phyloP scores from a whole-genome alignment of 257 asterid species.

The Leonotis leonurus region DNA sequence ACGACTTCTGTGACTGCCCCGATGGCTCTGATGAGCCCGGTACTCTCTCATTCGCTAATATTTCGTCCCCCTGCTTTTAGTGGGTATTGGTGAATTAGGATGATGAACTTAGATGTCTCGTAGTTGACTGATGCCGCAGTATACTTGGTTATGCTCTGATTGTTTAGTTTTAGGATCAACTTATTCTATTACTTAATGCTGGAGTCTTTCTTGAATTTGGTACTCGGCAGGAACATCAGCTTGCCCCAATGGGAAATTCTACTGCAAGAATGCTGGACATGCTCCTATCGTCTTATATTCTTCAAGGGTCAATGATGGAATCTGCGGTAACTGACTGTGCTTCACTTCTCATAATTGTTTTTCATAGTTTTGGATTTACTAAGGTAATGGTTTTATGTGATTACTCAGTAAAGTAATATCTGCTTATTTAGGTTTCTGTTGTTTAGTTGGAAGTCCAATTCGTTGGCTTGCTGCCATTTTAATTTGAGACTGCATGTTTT shows the following conservation, averaged over 20 bases:
- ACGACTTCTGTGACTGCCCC: constrained; percentile 89
- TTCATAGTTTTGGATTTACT: too few relatives aligned
- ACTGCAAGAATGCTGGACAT: constrained; percentile 86
- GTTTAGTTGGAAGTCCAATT: neutral
- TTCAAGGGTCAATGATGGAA: constrained; percentile 90
- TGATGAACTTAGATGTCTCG: neutral
- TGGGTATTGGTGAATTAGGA: neutral
- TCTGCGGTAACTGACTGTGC: constrained; percentile 57
- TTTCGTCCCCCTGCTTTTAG: neutral
- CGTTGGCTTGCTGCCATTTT: neutral
- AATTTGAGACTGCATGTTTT: neutral
- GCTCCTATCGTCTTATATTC: constrained; percentile 56
- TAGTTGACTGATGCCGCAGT: neutral
- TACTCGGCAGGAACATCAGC: constrained; percentile 85
- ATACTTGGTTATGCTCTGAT: neutral
- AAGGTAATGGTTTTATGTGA: neutral
- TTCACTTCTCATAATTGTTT: neutral
- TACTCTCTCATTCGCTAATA: constrained; percentile 14
- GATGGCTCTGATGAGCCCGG: constrained; percentile 99
- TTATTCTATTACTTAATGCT: neutral
- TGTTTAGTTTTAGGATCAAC: neutral
- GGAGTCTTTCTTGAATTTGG: neutral
- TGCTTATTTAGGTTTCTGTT: neutral
- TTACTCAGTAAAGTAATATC: neutral
- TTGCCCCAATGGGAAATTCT: constrained; percentile 80